Evolutionary conservation across 257 asterid species (phyloP).

Genomic region (Salvia hispanica): DNA sequence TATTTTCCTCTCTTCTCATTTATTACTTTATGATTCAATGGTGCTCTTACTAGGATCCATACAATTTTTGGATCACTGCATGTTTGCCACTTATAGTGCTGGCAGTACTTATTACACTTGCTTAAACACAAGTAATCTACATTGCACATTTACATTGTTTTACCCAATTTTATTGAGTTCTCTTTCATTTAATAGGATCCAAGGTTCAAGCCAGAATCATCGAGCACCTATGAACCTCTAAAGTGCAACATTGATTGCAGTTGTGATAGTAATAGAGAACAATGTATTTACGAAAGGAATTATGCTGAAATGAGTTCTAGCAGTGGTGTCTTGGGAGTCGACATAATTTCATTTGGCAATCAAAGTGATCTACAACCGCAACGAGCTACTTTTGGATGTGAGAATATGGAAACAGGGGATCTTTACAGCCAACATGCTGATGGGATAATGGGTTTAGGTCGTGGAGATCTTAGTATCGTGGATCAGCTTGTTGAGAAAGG

Average conservation of each 20-base stretch:
- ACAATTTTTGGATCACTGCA: background rate
- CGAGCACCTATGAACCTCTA: conserved; percentile 76
- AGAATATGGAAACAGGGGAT: conserved; percentile 94
- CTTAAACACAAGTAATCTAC: background rate
- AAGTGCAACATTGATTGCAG: conserved; percentile 85
- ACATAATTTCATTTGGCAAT: conserved; percentile 89
- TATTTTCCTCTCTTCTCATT: background rate
- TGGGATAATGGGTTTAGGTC: conserved; percentile 98
- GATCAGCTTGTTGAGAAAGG: conserved; percentile 94
- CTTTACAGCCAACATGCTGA: conserved; percentile 98
- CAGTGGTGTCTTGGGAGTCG: conserved; percentile 93
- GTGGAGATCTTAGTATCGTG: conserved; percentile 96
- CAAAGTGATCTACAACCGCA: conserved; percentile 86
- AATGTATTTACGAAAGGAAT: conserved; percentile 82
- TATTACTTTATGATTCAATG: conserved; percentile 3
- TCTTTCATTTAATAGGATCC: conserved; percentile 65
- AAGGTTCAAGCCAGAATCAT: conserved; percentile 80
- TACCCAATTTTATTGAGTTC: conserved; percentile 17
- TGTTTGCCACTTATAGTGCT: background rate
- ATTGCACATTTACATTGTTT: conserved; percentile 20
- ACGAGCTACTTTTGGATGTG: conserved; percentile 94
- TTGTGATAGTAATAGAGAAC: conserved; percentile 72
- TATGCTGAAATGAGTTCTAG: conserved; percentile 99
- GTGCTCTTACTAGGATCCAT: conserved; percentile 3
- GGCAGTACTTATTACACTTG: conserved; percentile 14